Evolutionary conservation across 495 filamentous ascomycete genomes (phyloP), one percentile per base, ranked within the genome.

Genomic region (Tuber microsphaerosporum): DNA sequence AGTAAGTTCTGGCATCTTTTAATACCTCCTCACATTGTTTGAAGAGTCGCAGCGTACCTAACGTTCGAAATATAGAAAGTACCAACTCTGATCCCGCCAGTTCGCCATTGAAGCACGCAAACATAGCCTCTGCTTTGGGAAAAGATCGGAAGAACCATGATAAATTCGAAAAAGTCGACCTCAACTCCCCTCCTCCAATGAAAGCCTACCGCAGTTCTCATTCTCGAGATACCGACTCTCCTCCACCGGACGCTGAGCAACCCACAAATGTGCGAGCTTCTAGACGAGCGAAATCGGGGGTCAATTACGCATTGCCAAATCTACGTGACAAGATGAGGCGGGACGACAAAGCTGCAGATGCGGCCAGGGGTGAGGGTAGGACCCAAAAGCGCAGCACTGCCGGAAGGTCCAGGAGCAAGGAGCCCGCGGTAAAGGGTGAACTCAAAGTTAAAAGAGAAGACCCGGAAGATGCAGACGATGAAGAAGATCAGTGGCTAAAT

Each of bases 271-370:
- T 75, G 14, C 73, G 81, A 37, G 73, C 77, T 43, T 75, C 81
- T 68, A 86, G 93, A 41, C 89, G 93, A 76, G 87, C 89, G 19
- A 85, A 90, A 71, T 85, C 88, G 10, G 86, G 87, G 43, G 87
- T 97, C 70, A 95, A 92, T 85, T 97, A 97, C 82, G 92, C 92
- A 37, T 91, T 94, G 83, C 93, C 93, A 14, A 96, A 92, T 80
- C 85, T 97, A 45, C 87, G 92, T 72, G 91, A 90, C 79, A 97
- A 97, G 85, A 96, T 97, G 93, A 88, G 93, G 71, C 89, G 93
- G 31, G 81, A 82, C n/a, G 81, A 82, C 72, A 79, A 48, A 75
- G 65, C 46, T 31, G 56, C 56, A 7, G 77, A 79, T 43, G 42
- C 41, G 12, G 65, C 43, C 5, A 79, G 75, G 61, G 51, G 72